These are phyloP conservation scores for Cordyceps cateniannulata DNA, from an alignment of 2,329 filamentous ascomycete species.

Conservation along the genomic window DNA sequence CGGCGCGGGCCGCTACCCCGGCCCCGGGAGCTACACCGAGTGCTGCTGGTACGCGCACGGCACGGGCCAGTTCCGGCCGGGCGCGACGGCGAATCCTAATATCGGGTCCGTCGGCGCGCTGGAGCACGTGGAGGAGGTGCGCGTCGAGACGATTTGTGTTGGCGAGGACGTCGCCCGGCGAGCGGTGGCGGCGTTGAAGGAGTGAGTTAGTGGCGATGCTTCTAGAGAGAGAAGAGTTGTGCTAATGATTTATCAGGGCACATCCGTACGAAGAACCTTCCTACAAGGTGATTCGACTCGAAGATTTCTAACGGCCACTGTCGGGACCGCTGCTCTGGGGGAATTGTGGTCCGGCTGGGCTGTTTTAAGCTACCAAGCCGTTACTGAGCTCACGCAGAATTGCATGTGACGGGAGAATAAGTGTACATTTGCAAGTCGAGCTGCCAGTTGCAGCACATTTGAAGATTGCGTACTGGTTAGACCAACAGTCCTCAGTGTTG, in stretches of 20 bases:
- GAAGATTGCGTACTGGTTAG: no score
- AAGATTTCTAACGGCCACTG: conserved; percentile 35
- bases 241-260: conserved; percentile 23
- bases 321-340: no score
- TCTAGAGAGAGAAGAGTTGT: accelerated
- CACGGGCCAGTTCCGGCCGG: conserved; percentile 60
- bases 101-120: conserved; percentile 52
- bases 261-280: conserved; percentile 49
- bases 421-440: no score
- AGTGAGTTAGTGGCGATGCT: conserved; percentile 35
- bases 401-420: no score
- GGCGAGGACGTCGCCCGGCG: conserved; percentile 49
- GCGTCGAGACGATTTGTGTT: conserved; percentile 56
- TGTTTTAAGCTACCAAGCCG: no score
- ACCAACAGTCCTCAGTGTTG: no score
- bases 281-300: conserved; percentile 42
- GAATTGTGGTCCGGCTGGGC: no score
- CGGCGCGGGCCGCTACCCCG: conserved; percentile 48
- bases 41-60: conserved; percentile 47
- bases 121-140: conserved; percentile 53
- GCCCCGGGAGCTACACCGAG: conserved; percentile 47
- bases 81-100: conserved; percentile 53
- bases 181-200: conserved; percentile 59
- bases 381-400: no score
- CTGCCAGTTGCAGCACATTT: no score